These are phyloP conservation scores for Capsella bursapastoris DNA, from an alignment of 345 rosid species.

Conservation along the genomic window DNA sequence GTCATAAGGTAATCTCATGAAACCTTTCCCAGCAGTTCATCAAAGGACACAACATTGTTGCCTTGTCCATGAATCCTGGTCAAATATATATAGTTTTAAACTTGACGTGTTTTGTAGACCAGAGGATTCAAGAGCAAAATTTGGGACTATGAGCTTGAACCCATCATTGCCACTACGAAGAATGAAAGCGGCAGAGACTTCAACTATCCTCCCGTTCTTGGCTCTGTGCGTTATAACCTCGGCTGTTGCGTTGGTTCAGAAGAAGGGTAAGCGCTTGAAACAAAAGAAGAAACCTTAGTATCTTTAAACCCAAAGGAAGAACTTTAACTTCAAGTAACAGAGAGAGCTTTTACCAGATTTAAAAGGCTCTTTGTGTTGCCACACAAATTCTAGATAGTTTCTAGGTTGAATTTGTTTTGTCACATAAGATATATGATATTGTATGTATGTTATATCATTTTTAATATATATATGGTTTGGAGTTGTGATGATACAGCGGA, in stretches of 20 bases:
- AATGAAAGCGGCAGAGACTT: conserved; percentile 44
- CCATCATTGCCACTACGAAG: conserved; percentile 43
- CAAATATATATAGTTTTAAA: not conserved
- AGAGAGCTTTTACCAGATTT: not conserved
- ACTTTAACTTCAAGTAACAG: conserved; percentile 2
- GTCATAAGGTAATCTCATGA: conserved; percentile 39
- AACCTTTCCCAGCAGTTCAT: conserved; percentile 9
- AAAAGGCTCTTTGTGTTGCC: not conserved
- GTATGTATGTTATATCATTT: conserved; percentile 30
- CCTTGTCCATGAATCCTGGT: conserved; percentile 19
- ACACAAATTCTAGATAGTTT: conserved; percentile 15
- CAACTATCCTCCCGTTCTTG: conserved; percentile 40
- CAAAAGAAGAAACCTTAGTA: conserved; percentile 31
- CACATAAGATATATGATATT: conserved; percentile 4
- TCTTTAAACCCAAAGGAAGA: conserved; percentile 2
- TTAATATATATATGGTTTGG: not conserved
- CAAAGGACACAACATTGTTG: not conserved
- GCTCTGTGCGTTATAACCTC: conserved; percentile 47
- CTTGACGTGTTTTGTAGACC: conserved; percentile 46
- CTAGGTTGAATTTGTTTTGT: conserved; percentile 21
- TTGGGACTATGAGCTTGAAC: conserved; percentile 58
- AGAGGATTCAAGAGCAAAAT: conserved; percentile 58
- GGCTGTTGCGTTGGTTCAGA: conserved; percentile 41
- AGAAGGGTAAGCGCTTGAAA: conserved; percentile 38
- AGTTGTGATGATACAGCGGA: not conserved